A percentile compares a stretch with the other conserved stretches of the same genome.
These are phyloP conservation scores for Moricandia arvensis DNA, from an alignment of 345 rosid species.

Conservation along the genomic window DNA sequence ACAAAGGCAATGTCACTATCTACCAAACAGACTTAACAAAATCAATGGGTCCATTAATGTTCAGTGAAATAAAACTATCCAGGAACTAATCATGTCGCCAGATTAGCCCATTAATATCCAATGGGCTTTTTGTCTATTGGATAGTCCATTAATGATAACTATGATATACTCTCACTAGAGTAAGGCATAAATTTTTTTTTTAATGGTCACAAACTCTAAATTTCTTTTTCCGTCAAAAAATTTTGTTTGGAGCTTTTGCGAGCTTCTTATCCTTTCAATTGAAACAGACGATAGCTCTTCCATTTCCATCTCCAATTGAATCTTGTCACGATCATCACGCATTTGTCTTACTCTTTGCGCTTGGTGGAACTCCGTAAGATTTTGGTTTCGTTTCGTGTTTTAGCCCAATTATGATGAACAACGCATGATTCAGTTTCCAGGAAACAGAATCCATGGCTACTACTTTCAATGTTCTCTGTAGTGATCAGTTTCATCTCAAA, in stretches of 20 bases:
- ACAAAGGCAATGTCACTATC: conserved; percentile 8
- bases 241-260: background rate
- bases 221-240: background rate
- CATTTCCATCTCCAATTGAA: background rate
- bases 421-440: conserved; percentile 32
- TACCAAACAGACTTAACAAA: background rate
- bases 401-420: conserved; percentile 10
- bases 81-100: background rate
- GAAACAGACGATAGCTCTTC: conserved; percentile 10
- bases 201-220: background rate
- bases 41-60: background rate
- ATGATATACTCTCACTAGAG: background rate
- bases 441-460: conserved; percentile 50
- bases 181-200: background rate
- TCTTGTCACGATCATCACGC: background rate
- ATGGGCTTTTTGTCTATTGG: background rate
- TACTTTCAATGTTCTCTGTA: conserved; percentile 52
- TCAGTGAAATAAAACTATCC: background rate
- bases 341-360: background rate
- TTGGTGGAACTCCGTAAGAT: background rate
- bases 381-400: background rate
- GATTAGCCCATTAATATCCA: background rate
- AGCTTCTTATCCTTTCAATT: conserved; percentile 31
- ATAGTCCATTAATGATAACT: background rate
- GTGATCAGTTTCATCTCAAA: conserved; percentile 44